A percentile compares a stretch with the other conserved stretches of the same genome.
Conservation (phyloP, 2,329 filamentous ascomycete genomes). For the Cordyceps farinosa region DNA sequence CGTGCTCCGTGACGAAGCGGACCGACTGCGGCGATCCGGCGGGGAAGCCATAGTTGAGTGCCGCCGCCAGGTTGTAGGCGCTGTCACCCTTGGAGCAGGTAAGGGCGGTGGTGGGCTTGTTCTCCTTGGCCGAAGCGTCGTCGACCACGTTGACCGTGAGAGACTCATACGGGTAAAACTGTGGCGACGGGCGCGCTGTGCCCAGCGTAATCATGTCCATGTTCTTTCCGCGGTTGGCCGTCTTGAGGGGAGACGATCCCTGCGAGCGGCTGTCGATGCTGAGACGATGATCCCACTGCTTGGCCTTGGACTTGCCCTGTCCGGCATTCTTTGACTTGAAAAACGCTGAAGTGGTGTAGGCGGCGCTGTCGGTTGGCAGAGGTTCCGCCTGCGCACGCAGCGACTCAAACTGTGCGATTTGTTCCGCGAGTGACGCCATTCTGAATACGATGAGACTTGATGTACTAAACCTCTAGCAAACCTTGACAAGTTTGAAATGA, state of each 20-base stretch:
- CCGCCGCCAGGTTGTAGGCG: conserved; percentile 39
- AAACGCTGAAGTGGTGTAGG: conserved; percentile 14
- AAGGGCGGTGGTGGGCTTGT: conserved; percentile 11
- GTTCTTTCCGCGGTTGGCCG: conserved; percentile 9
- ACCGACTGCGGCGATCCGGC: conserved; percentile 67
- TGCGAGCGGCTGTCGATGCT: conserved; percentile 12
- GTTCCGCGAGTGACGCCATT: conserved; percentile 15
- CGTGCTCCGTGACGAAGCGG: conserved; percentile 71
- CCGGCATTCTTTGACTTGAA: conserved; percentile 17
- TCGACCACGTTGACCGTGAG: conserved; percentile 15
- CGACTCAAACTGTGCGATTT: conserved; percentile 11
- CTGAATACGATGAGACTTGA: not conserved
- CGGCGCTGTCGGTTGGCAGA: conserved; percentile 16
- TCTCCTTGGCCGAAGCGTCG: conserved; percentile 14
- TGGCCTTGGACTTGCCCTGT: conserved; percentile 12
- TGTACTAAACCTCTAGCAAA: not conserved
- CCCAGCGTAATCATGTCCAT: conserved; percentile 18
- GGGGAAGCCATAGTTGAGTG: conserved; percentile 73
- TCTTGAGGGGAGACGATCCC: conserved; percentile 15
- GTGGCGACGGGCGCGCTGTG: conserved; percentile 14
- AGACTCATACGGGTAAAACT: conserved; percentile 15
- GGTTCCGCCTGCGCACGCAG: conserved; percentile 15
- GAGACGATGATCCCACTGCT: conserved; percentile 2
- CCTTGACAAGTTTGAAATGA: not conserved
- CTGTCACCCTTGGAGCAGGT: conserved; percentile 19